A percentile compares a stretch with the other conserved stretches of the same genome.
Conservation (phyloP, 73 alveolate genomes). For the Stentor coeruleus region DNA sequence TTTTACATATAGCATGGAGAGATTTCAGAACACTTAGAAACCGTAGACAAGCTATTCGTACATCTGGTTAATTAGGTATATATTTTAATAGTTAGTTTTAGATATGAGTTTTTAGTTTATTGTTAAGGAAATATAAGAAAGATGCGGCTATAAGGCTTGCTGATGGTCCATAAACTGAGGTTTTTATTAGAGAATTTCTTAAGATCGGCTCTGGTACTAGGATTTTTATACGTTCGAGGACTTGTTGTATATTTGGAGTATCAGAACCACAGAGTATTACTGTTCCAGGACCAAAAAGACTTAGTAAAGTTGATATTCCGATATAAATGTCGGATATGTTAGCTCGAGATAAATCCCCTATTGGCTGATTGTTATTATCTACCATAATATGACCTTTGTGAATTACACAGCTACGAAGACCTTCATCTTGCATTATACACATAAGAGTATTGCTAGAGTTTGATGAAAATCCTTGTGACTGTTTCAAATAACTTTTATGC, state of each 20-base stretch:
- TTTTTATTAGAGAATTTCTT: background rate
- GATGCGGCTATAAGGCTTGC: background rate
- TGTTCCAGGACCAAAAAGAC: background rate
- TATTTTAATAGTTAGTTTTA: no score
- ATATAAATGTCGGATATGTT: background rate
- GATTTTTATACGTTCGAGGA: background rate
- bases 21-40: background rate
- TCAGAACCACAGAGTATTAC: background rate
- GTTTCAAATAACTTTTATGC: no score
- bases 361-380: background rate
- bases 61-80: no score
- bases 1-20: background rate
- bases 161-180: background rate
- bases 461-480: no score
- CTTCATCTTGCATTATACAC: background rate
- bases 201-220: background rate
- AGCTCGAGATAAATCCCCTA: background rate
- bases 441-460: background rate
- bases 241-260: background rate
- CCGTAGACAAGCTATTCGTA: no score
- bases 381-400: background rate
- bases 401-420: background rate
- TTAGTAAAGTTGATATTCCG: background rate
- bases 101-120: no score
- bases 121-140: no score